A percentile compares a stretch with the other conserved stretches of the same genome.
These are phyloP conservation scores for Paracoccidioides lutzii DNA, from an alignment of 2,329 filamentous ascomycete genomes.

Conservation along the genomic window DNA sequence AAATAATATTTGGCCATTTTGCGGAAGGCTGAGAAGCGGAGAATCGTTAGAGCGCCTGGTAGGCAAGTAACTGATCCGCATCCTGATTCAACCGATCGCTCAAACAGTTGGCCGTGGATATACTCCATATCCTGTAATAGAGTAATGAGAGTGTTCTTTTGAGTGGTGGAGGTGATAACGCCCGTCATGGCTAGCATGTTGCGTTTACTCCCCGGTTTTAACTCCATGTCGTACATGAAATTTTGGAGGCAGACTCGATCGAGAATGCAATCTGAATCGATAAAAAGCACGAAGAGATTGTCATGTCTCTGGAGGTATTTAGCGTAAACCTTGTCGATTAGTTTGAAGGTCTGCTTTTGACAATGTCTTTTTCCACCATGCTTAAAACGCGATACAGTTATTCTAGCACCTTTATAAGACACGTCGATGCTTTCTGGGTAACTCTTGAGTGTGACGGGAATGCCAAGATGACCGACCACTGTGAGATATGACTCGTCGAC, in stretches of 20 bases:
- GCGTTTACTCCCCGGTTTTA: slow-evolving; percentile 79
- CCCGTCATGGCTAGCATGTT: slow-evolving; percentile 98
- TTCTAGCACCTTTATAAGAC: slow-evolving; percentile 63
- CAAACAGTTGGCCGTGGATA: slow-evolving; percentile 90
- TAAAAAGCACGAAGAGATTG: slow-evolving; percentile 89
- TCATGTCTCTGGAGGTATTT: slow-evolving; percentile 79
- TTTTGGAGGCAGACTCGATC: slow-evolving; percentile 88
- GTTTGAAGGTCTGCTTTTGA: slow-evolving; percentile 82
- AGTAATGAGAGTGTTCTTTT: slow-evolving; percentile 78
- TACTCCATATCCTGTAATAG: slow-evolving; percentile 97
- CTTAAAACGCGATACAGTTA: slow-evolving; percentile 83
- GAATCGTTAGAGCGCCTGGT: slow-evolving; percentile 85
- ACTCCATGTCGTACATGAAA: slow-evolving; percentile 97
- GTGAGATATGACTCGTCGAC: slow-evolving; percentile 81
- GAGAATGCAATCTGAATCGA: slow-evolving; percentile 92
- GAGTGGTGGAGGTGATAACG: slow-evolving; percentile 87
- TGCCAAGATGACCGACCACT: slow-evolving; percentile 72
- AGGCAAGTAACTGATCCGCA: slow-evolving; percentile 91
- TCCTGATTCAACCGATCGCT: slow-evolving; percentile 86
- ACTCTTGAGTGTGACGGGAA: slow-evolving; percentile 59
- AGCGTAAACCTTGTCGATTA: slow-evolving; percentile 85
- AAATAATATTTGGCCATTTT: slow-evolving; percentile 99
- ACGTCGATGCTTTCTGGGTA: slow-evolving; percentile 90
- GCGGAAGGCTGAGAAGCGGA: slow-evolving; percentile 90
- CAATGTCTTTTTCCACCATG: slow-evolving; percentile 91